Evolutionary conservation across 345 rosid species (phyloP).

Genomic region (Dipteronia dyeriana): DNA sequence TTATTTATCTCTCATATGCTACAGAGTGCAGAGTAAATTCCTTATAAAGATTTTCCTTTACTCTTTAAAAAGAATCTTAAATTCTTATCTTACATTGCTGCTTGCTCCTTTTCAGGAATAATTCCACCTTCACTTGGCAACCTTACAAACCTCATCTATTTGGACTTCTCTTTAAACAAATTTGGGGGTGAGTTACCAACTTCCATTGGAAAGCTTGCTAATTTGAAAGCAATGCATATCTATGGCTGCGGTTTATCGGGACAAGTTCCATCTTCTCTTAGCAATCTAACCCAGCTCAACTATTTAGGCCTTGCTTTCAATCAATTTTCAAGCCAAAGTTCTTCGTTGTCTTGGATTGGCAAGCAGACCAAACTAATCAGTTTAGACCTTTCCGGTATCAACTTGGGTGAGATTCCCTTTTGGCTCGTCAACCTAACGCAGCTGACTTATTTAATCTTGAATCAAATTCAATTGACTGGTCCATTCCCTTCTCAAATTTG

Average conservation of each 20-base stretch:
- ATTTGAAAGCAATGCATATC: not conserved
- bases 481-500: conserved; percentile 1
- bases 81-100: too few species aligned
- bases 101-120: not conserved
- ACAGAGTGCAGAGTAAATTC: too few species aligned
- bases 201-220: not conserved
- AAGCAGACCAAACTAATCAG: not conserved
- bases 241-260: not conserved
- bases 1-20: too few species aligned
- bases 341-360: not conserved
- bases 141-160: not conserved
- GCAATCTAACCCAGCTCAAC: not conserved
- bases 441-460: accelerated
- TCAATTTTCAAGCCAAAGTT: not conserved
- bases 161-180: not conserved
- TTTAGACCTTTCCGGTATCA: not conserved
- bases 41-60: too few species aligned
- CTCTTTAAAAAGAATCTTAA: too few species aligned
- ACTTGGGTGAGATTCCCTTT: not conserved
- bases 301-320: not conserved
- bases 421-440: conserved; percentile 16
- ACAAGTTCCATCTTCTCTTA: not conserved
- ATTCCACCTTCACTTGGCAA: not conserved
- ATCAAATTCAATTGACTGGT: conserved; percentile 13
- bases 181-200: not conserved